phyloP scores from a whole-genome alignment of 805 yeast genomes.

The Pichia sporocuriosa region DNA sequence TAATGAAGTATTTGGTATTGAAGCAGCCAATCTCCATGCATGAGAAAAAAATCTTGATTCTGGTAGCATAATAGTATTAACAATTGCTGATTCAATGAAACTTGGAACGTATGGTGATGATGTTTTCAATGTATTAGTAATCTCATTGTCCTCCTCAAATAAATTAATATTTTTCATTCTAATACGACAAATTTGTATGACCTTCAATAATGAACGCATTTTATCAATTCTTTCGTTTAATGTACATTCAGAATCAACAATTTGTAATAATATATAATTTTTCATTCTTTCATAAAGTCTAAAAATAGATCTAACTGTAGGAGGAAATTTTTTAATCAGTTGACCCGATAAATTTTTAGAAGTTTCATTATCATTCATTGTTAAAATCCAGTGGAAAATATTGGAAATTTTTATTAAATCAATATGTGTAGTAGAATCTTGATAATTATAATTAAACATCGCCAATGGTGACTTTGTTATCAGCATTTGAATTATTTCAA shows the following conservation, averaged over 20 bases:
- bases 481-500: conserved; percentile 66
- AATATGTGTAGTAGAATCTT: conserved; percentile 35
- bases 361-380: conserved; percentile 39
- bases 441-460: conserved; percentile 49
- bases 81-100: conserved; percentile 73
- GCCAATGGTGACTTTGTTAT: conserved; percentile 50
- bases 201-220: conserved; percentile 61
- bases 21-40: conserved; percentile 62
- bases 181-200: conserved; percentile 56
- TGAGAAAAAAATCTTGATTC: conserved; percentile 65
- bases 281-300: conserved; percentile 63
- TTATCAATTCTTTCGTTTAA: conserved; percentile 55
- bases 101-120: conserved; percentile 63
- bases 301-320: conserved; percentile 58
- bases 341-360: not conserved
- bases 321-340: conserved; percentile 50
- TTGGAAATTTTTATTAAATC: conserved; percentile 59
- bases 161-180: conserved; percentile 56
- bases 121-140: not conserved
- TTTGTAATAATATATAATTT: conserved; percentile 54
- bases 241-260: conserved; percentile 55
- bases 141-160: conserved; percentile 24
- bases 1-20: no score
- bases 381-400: conserved; percentile 62
- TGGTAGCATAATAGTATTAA: conserved; percentile 70